Conservation (phyloP, 2,329 filamentous ascomycete species). For the Diaporthe ilicicola region DNA sequence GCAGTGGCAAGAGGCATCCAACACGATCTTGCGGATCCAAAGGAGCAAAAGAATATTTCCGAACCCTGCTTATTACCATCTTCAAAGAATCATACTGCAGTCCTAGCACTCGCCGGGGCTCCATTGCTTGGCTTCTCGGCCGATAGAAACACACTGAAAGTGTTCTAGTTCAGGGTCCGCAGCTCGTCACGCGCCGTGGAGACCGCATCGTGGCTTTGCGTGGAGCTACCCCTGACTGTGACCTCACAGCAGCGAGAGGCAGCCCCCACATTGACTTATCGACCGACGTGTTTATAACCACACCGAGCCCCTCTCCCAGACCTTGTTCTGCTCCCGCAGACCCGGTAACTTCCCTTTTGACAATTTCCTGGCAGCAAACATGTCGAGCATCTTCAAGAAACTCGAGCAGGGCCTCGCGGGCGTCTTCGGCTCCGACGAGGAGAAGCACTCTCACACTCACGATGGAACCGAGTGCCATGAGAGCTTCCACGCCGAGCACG, state of each 20-base stretch:
- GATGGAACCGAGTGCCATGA: conserved; percentile 50
- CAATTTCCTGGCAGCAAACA: conserved; percentile 38
- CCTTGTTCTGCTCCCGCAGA: background rate
- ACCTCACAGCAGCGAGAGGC: conserved; percentile 25
- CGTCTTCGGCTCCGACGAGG: conserved; percentile 47
- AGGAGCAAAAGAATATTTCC: background rate
- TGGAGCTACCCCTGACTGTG: conserved; percentile 32
- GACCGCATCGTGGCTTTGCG: conserved; percentile 30
- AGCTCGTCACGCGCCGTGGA: conserved; percentile 27
- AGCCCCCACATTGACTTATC: conserved; percentile 28
- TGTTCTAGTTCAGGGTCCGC: conserved; percentile 22
- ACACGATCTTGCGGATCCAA: background rate
- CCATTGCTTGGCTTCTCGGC: conserved; percentile 5
- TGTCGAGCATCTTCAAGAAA: conserved; percentile 53
- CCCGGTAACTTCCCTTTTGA: conserved; percentile 4
- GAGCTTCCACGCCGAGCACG: conserved; percentile 50
- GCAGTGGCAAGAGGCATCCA: background rate
- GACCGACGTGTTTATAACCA: conserved; percentile 31
- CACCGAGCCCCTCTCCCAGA: background rate
- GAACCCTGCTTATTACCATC: background rate
- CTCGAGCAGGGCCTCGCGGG: conserved; percentile 53
- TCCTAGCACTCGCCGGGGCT: background rate
- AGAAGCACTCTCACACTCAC: conserved; percentile 55
- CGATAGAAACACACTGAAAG: conserved; percentile 5
- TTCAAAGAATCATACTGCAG: background rate